Conservation (phyloP, 768 basidiomycete genomes). For the Coprinopsis sp. region DNA sequence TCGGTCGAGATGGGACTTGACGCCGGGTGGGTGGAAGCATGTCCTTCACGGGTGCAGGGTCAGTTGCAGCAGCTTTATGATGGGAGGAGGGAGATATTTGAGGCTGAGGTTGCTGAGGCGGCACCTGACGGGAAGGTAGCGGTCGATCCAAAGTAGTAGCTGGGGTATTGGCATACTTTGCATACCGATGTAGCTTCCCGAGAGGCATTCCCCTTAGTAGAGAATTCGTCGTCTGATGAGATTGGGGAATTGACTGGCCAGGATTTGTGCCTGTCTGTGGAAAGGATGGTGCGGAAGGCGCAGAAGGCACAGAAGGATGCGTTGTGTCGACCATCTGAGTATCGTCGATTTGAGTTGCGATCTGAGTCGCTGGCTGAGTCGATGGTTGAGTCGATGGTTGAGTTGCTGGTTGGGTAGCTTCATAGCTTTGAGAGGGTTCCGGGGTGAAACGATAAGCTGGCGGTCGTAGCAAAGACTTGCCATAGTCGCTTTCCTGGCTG, state of each 20-base stretch:
- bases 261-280: background rate
- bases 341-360: slow-evolving; percentile 15
- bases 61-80: background rate
- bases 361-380: slow-evolving; percentile 35
- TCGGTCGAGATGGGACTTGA: slow-evolving; percentile 8
- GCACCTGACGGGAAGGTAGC: background rate
- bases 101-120: slow-evolving; percentile 12
- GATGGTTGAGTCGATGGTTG: slow-evolving; percentile 21
- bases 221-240: slow-evolving; percentile 11
- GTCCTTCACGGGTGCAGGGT: background rate
- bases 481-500: too few relatives aligned
- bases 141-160: background rate
- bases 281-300: background rate
- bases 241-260: background rate
- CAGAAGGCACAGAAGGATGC: too few relatives aligned
- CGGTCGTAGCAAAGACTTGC: too few relatives aligned
- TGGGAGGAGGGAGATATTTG: background rate
- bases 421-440: background rate
- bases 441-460: too few relatives aligned
- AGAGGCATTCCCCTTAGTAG: slow-evolving; percentile 25
- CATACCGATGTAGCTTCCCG: slow-evolving; percentile 25
- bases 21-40: background rate
- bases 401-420: slow-evolving; percentile 7
- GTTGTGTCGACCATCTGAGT: too few relatives aligned
- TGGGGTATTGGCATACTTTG: slow-evolving; percentile 11